Evolutionary conservation across 1,139 yeast species (phyloP).

Genomic region (Yamadazyma dendronema): DNA sequence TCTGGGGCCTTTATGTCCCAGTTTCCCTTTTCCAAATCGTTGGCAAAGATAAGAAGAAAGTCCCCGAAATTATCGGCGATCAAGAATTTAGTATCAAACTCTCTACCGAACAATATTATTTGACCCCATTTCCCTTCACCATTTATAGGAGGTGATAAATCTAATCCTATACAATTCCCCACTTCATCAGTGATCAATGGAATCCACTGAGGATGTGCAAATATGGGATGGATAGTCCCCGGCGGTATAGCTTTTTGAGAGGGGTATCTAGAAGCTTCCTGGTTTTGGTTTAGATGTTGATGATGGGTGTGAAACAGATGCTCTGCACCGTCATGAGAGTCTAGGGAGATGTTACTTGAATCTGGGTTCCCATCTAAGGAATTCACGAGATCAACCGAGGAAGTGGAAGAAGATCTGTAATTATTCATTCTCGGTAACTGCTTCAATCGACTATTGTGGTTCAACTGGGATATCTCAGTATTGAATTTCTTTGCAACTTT

Average conservation of each 20-base stretch:
- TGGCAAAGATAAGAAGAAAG: slow-evolving; percentile 74
- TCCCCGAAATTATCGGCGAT: slow-evolving; percentile 85
- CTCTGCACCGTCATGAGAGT: slow-evolving; percentile 5
- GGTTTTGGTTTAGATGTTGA: neutral
- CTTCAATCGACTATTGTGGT: slow-evolving; percentile 18
- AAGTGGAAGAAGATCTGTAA: slow-evolving; percentile 11
- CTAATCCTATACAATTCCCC: slow-evolving; percentile 89
- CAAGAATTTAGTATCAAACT: slow-evolving; percentile 78
- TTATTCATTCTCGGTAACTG: slow-evolving; percentile 27
- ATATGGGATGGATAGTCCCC: slow-evolving; percentile 62
- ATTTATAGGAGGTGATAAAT: slow-evolving; percentile 75
- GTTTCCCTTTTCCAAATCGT: slow-evolving; percentile 77
- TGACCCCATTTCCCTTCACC: slow-evolving; percentile 72
- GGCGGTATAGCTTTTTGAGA: slow-evolving; percentile 75
- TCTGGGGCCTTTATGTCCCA: slow-evolving; percentile 61
- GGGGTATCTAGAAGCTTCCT: slow-evolving; percentile 31
- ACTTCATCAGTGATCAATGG: slow-evolving; percentile 85
- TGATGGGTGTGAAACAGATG: neutral
- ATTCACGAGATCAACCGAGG: slow-evolving; percentile 13
- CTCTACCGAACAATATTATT: slow-evolving; percentile 84
- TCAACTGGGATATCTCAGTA: slow-evolving; percentile 24
- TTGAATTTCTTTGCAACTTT: slow-evolving; percentile 53
- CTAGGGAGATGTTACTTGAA: slow-evolving; percentile 7
- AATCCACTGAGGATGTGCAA: slow-evolving; percentile 88
- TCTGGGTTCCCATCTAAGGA: slow-evolving; percentile 8